These are phyloP conservation scores for Cryptococcus neoformans DNA, from an alignment of 1,284 basidiomycete genomes.

Conservation along the genomic window DNA sequence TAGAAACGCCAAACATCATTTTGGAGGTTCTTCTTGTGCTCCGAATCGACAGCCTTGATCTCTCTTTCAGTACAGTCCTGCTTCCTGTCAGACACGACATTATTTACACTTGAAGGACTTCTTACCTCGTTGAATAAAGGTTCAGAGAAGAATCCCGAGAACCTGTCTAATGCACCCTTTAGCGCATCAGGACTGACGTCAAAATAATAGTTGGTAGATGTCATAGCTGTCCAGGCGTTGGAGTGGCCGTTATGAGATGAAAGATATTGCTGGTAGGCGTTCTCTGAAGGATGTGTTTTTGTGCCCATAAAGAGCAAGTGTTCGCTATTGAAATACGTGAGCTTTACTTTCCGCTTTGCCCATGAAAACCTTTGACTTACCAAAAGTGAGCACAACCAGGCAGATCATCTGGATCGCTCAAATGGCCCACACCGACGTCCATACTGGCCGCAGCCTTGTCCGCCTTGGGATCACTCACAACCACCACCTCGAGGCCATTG, in stretches of 20 bases:
- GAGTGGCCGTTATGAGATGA: constrained; percentile 86
- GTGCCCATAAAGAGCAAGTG: constrained; percentile 85
- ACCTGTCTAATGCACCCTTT: constrained; percentile 79
- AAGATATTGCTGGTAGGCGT: constrained; percentile 89
- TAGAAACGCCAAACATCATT: constrained; percentile 95
- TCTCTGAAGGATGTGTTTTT: constrained; percentile 67
- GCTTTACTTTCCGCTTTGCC: constrained; percentile 56
- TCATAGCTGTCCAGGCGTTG: constrained; percentile 92
- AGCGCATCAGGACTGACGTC: constrained; percentile 85
- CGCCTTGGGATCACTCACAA: constrained; percentile 81
- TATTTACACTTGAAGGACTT: not conserved
- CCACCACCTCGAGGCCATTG: constrained; percentile 82
- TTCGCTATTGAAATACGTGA: constrained; percentile 60
- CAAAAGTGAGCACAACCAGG: constrained; percentile 50
- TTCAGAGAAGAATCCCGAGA: constrained; percentile 90
- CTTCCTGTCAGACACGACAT: not conserved
- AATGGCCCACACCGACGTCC: constrained; percentile 92
- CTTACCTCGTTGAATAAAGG: constrained; percentile 70
- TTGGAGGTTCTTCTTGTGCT: constrained; percentile 98
- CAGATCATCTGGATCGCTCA: constrained; percentile 80
- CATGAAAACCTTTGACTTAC: constrained; percentile 55
- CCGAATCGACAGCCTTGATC: constrained; percentile 95
- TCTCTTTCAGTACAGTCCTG: constrained; percentile 86
- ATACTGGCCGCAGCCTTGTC: constrained; percentile 96
- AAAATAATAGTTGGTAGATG: constrained; percentile 84